Evolutionary conservation across 805 yeast genomes (phyloP).

Genomic region (Teunomyces gatunensis): DNA sequence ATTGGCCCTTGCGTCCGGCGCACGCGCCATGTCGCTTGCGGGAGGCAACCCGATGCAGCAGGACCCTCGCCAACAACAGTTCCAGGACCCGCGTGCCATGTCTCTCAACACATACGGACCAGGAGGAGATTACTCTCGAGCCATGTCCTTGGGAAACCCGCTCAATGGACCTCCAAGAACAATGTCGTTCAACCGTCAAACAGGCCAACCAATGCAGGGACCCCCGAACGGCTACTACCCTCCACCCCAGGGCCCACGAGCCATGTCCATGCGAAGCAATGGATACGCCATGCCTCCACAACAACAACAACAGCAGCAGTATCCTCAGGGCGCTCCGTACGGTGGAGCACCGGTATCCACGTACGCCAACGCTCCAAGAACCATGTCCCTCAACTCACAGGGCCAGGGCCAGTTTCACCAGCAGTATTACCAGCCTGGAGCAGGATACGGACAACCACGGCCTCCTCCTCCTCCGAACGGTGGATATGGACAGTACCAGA

Average conservation of each 20-base stretch:
- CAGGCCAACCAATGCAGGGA: slow-evolving; percentile 12
- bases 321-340: background rate
- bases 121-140: slow-evolving; percentile 5
- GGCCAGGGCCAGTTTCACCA: slow-evolving; percentile 9
- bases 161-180: slow-evolving; percentile 27
- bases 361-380: slow-evolving; percentile 18
- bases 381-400: slow-evolving; percentile 24
- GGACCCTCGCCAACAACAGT: slow-evolving; percentile 8
- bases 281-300: slow-evolving; percentile 5
- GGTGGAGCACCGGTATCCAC: slow-evolving; percentile 1
- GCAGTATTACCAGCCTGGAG: slow-evolving; percentile 7
- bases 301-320: background rate
- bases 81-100: slow-evolving; percentile 14
- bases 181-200: slow-evolving; percentile 20
- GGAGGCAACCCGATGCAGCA: slow-evolving; percentile 27
- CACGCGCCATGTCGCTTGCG: slow-evolving; percentile 44
- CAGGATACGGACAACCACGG: slow-evolving; percentile 3
- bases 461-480: slow-evolving; percentile 4
- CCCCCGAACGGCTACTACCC: slow-evolving; percentile 6
- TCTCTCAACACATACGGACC: slow-evolving; percentile 9
- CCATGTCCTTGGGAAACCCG: slow-evolving; percentile 12
- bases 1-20: slow-evolving; percentile 45
- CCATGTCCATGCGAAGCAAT: slow-evolving; percentile 9
- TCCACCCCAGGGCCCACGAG: slow-evolving; percentile 7
- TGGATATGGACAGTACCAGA: slow-evolving; percentile 4